Base-by-base conservation (phyloP, 164 flowering plant genomes). In the Houttuynia cordata region DNA sequence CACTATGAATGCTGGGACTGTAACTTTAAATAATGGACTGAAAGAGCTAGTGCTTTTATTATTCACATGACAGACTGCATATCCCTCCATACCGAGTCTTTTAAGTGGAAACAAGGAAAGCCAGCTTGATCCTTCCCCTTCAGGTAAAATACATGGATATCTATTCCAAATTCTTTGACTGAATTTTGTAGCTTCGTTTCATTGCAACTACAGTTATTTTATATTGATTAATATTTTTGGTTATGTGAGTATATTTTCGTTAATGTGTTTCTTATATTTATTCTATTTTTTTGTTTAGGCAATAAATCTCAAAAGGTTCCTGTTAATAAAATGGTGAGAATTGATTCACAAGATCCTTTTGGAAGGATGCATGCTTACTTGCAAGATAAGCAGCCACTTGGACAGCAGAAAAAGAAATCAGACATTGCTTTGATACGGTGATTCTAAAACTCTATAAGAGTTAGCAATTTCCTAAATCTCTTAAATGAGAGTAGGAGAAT, bases 341-440 rank as follows among this genome's bases (percentile, higher is more conserved):
- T 85, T 53, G 96, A 91, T 79, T 75, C 93, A 37, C 77, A 59
- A 63, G 88, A 84, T 76, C 99, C 97, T 70, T 81, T 83, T 66
- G 99, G 99, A 74, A 85, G 97, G 73, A 67, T 94, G 83, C 90
- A 91, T 81, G 91, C 96, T 10, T 94, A 83, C 70, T 56, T 87
- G 78, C 89, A 77, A 68, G 70, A 59, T 42, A 81, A 75, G 70
- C 64, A 76, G 68, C 61, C 61, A 22, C 12, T 51, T 42, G 61
- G 66, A 54, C 67, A 72, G 53, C 72, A 55, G 21, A 85, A 76
- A 68, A 69, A 56, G 52, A 71, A 66, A 68, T 22, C 77, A 67
- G 75, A 70, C 62, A 73, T 94, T 73, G 69, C 72, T 67, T 76
- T 81, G 61, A 80, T 88, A 40, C 82, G 99, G 98, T 92, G n/a